A percentile compares a stretch with the other conserved stretches of the same genome.
Conservation (phyloP, 2,329 filamentous ascomycete genomes). For the Alternaria sp. region DNA sequence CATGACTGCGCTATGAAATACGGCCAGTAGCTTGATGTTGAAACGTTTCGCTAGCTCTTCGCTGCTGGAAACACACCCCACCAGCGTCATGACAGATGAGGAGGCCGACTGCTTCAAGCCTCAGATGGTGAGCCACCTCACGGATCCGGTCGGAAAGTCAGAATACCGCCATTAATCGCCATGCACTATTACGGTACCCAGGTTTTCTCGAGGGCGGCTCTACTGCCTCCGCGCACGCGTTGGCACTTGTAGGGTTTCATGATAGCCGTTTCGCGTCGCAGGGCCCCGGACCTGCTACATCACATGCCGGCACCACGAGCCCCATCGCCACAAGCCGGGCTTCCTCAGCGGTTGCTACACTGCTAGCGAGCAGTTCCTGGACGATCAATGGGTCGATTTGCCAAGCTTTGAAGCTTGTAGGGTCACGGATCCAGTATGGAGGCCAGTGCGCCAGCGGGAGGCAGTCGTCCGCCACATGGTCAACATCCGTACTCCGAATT, state of each 20-base stretch:
- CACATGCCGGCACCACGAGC: constrained; percentile 39
- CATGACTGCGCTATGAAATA: not conserved
- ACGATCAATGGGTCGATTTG: constrained; percentile 35
- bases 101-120: constrained; percentile 24
- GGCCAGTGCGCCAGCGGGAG: constrained; percentile 42
- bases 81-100: constrained; percentile 12
- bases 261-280: constrained; percentile 43
- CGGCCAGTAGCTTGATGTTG: constrained; percentile 21
- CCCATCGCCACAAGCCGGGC: constrained; percentile 28
- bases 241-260: constrained; percentile 47
- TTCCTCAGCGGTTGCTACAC: constrained; percentile 37
- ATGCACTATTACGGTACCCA: constrained; percentile 29
- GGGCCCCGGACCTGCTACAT: constrained; percentile 46
- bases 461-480: constrained; percentile 39
- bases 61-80: constrained; percentile 18
- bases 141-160: constrained; percentile 32
- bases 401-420: constrained; percentile 43
- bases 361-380: constrained; percentile 32
- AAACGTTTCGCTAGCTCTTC: constrained; percentile 27
- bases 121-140: constrained; percentile 27
- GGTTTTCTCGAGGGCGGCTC: constrained; percentile 33
- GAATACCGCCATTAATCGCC: constrained; percentile 35
- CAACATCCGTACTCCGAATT: constrained; percentile 47
- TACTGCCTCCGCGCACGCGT: constrained; percentile 36
- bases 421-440: constrained; percentile 37